These are phyloP conservation scores for Talaromyces islandicus DNA, from an alignment of 2,329 filamentous ascomycete genomes.

Conservation along the genomic window DNA sequence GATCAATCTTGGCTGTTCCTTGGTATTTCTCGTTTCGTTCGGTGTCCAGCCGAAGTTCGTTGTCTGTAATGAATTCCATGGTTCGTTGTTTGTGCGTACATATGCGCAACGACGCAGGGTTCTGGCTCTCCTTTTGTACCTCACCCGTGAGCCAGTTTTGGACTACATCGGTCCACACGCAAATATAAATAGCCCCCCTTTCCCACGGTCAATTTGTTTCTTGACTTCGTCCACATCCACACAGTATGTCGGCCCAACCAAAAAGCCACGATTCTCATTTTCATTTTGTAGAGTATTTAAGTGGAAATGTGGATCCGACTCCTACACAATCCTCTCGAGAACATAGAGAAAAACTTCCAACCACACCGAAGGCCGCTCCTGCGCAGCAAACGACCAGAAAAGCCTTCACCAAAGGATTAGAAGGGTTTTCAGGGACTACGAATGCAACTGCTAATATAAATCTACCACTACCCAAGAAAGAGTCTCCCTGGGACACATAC, in stretches of 20 bases:
- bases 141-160: neutral
- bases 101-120: too few species aligned
- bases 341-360: neutral
- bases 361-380: neutral
- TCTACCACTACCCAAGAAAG: neutral
- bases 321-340: neutral
- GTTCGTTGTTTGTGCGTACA: neutral
- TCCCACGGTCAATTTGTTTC: neutral
- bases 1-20: neutral
- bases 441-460: neutral
- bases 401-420: neutral
- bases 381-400: neutral
- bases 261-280: neutral
- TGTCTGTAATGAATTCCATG: neutral
- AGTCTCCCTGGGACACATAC: conserved; percentile 12
- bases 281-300: neutral
- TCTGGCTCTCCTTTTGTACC: neutral
- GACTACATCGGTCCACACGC: neutral
- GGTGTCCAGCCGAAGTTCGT: neutral
- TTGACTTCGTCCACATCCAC: neutral
- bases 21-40: neutral
- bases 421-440: neutral
- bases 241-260: neutral
- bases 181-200: neutral
- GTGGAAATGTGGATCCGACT: too few species aligned